A percentile compares a stretch with the other conserved stretches of the same genome.
Evolutionary conservation across 2,329 filamentous ascomycete genomes (phyloP).

Genomic region (Xylaria sp.): DNA sequence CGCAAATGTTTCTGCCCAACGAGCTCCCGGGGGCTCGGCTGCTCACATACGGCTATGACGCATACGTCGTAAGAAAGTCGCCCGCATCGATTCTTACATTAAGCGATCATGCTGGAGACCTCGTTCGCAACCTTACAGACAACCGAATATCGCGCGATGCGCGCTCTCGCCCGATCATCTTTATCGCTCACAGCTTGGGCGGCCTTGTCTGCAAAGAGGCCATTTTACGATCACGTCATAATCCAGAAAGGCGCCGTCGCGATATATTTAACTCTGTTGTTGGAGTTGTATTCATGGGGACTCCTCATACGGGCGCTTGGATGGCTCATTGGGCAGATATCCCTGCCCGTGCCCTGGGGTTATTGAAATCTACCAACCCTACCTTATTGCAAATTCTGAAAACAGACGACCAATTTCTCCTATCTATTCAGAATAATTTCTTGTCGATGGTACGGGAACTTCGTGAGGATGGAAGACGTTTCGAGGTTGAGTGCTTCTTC

Average conservation of each 20-base stretch:
- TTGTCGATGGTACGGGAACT: not conserved
- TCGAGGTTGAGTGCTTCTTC: constrained; percentile 3
- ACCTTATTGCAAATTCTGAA: not conserved
- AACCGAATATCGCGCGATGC: constrained; percentile 16
- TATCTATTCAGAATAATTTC: not conserved
- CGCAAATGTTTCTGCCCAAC: not conserved
- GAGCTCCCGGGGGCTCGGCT: constrained; percentile 4
- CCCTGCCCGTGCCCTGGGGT: not conserved
- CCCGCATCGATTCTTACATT: not conserved
- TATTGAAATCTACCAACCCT: not conserved
- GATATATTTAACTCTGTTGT: not conserved
- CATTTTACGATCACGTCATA: not conserved
- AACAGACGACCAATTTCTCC: not conserved
- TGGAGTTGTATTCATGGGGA: constrained; percentile 17
- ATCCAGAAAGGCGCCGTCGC: constrained; percentile 3
- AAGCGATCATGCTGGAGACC: not conserved
- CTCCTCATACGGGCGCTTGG: constrained; percentile 30
- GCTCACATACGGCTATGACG: constrained; percentile 15
- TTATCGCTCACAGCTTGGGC: constrained; percentile 53
- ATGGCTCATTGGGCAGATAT: not conserved
- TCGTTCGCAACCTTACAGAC: not conserved
- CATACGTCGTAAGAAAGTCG: not conserved
- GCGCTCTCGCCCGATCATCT: constrained; percentile 47
- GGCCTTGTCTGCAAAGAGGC: constrained; percentile 53
- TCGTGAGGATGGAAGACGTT: not conserved